A percentile compares a stretch with the other conserved stretches of the same genome.
Evolutionary conservation across 441 rosid genomes (phyloP).

Genomic region (Pelargonium myrrhifolium): DNA sequence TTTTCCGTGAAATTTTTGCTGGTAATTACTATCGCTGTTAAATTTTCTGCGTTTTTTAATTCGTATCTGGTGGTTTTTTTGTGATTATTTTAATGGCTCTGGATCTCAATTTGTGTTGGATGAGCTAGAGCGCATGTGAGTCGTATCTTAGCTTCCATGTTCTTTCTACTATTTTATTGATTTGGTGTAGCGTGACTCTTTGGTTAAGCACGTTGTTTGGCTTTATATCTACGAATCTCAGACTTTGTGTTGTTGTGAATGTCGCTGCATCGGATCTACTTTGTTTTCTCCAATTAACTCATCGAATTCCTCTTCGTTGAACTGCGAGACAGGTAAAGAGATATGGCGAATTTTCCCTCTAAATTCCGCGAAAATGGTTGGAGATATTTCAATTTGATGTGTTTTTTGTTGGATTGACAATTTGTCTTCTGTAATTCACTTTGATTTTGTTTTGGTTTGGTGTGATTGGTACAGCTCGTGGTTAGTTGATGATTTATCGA

Average conservation of each 20-base stretch:
- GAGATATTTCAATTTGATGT: neutral
- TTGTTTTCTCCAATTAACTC: neutral
- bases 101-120: neutral
- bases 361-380: neutral
- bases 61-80: too few species aligned
- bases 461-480: neutral
- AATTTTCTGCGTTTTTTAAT: neutral
- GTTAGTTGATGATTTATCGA: neutral
- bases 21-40: neutral
- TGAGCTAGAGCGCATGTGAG: neutral
- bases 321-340: neutral
- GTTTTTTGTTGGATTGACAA: neutral
- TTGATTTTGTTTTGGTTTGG: neutral
- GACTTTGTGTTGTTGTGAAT: neutral
- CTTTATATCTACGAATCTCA: neutral
- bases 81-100: neutral
- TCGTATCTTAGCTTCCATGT: slow-evolving; percentile 1
- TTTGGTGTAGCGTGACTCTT: neutral
- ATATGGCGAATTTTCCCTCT: neutral
- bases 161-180: neutral
- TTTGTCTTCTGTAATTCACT: neutral
- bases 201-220: neutral
- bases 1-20: neutral
- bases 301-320: neutral
- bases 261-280: neutral